These are phyloP conservation scores for Luzula sylvatica DNA, from an alignment of 176 grass and related monocot species.

Conservation along the genomic window DNA sequence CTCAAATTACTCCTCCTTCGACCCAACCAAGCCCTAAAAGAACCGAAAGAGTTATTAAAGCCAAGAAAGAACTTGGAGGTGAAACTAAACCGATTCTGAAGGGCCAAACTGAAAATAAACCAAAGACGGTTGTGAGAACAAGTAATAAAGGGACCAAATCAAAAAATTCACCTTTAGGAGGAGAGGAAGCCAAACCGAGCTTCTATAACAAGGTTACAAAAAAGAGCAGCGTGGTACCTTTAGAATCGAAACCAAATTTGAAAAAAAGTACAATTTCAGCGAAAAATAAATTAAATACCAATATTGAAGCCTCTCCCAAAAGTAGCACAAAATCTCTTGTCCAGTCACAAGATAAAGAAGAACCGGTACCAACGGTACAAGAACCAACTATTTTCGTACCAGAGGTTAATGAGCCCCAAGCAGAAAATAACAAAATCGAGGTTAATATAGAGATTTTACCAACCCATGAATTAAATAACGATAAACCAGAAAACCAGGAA, in stretches of 20 bases:
- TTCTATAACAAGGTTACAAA: slow-evolving; percentile 73
- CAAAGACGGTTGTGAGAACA: slow-evolving; percentile 34
- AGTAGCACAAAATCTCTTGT: slow-evolving; percentile 42
- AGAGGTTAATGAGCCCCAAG: slow-evolving; percentile 77
- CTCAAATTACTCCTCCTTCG: slow-evolving; percentile 9
- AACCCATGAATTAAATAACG: slow-evolving; percentile 73
- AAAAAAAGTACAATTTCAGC: slow-evolving; percentile 50
- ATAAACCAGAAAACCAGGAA: slow-evolving; percentile 73
- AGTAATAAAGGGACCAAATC: slow-evolving; percentile 22
- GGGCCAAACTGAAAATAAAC: slow-evolving; percentile 56
- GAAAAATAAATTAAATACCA: slow-evolving; percentile 43
- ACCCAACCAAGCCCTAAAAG: slow-evolving; percentile 42
- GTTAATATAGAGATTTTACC: slow-evolving; percentile 68
- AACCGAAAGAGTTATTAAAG: slow-evolving; percentile 37
- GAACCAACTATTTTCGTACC: slow-evolving; percentile 61
- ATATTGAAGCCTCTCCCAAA: slow-evolving; percentile 47
- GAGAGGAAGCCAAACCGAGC: slow-evolving; percentile 40
- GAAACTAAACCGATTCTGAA: slow-evolving; percentile 32
- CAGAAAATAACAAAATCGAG: slow-evolving; percentile 78
- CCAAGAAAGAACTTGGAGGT: slow-evolving; percentile 33
- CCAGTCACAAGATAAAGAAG: slow-evolving; percentile 58
- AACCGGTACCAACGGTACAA: slow-evolving; percentile 40
- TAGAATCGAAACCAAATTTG: slow-evolving; percentile 61
- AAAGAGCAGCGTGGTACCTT: slow-evolving; percentile 91
- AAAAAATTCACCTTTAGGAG: slow-evolving; percentile 48